A percentile compares a stretch with the other conserved stretches of the same genome.
Conservation (phyloP, 2,329 filamentous ascomycete species). For the Hypoxylon sp. region DNA sequence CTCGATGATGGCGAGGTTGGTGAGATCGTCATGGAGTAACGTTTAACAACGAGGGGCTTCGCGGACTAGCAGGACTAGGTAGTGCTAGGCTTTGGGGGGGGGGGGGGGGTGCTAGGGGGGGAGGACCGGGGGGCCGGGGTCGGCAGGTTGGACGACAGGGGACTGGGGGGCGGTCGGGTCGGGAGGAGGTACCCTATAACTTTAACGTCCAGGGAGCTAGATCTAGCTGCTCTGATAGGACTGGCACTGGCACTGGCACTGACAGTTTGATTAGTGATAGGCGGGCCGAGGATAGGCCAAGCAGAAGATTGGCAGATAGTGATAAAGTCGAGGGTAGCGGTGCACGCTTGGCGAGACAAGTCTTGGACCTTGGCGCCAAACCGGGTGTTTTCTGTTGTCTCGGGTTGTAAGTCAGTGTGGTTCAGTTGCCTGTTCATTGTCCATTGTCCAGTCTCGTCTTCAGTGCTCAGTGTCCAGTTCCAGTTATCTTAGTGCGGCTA, state of each 20-base stretch:
- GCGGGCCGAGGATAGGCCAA: too few relatives aligned
- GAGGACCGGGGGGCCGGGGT: constrained; percentile 22
- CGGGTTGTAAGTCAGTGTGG: constrained; percentile 11
- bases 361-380: constrained; percentile 27
- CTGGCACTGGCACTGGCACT: too few relatives aligned
- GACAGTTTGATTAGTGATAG: too few relatives aligned
- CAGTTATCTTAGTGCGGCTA: neutral
- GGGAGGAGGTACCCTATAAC: too few relatives aligned
- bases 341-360: constrained; percentile 25
- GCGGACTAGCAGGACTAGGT: too few relatives aligned
- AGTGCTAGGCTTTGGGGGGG: neutral
- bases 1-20: constrained; percentile 32
- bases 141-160: constrained; percentile 16
- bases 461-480: too few relatives aligned
- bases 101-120: neutral
- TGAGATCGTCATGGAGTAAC: constrained; percentile 37
- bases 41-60: constrained; percentile 35
- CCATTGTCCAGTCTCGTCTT: too few relatives aligned
- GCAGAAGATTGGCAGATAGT: too few relatives aligned
- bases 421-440: too few relatives aligned
- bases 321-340: constrained; percentile 26
- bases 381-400: constrained; percentile 7
- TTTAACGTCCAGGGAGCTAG: too few relatives aligned
- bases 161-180: neutral
- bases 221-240: too few relatives aligned